Base-by-base conservation (phyloP, 768 basidiomycete species). In the Tulasnella sp. region DNA sequence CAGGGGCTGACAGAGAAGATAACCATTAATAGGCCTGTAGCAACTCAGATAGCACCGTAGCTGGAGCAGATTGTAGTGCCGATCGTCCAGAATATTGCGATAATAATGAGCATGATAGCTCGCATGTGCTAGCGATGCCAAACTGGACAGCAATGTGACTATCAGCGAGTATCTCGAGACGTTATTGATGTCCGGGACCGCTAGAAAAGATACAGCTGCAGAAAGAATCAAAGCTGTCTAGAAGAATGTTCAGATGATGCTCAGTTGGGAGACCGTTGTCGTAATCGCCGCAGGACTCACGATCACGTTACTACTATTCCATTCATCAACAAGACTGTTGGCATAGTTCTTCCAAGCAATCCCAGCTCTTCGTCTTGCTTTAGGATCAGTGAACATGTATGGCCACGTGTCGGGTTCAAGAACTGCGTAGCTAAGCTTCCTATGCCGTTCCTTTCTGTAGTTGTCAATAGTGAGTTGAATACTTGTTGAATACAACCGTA, bases 321-420 rank as follows among this genome's bases (percentile, higher is more conserved):
- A 51, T 34, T 51, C 49, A 22, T 43, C 49, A 29, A 51, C 34
- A 19, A 51, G 20, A 15, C 37, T 27, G 5, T 51, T 43, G 25
- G 27, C 28, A 34, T 51, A 43, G 25, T 28, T 40, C 39, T 51
- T 24, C 49, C 49, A 51, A 19, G 49, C 49, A 16, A 28, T 51
- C n/a, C 29, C 41, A 13, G 49, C 49, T 7, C 49, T 27, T 15
- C 31, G 24, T 29, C 49, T 28, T 19, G 39, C 49, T 13, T 28
- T 25, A 20, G 31, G 39, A 16, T 51, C 49, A 4, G 49, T 51
- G 41, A 51, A 51, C 39, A 51, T 51, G n/a, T 51, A 16, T 28
- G 43, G 43, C 43, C 43, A 45, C 39, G 43, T 45, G 27, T 45
- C 43, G 12, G 43, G 43, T 16, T 45, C 43, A 15, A 45, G 7